phyloP scores from a whole-genome alignment of 768 basidiomycete genomes.

The Suillus placidus region DNA sequence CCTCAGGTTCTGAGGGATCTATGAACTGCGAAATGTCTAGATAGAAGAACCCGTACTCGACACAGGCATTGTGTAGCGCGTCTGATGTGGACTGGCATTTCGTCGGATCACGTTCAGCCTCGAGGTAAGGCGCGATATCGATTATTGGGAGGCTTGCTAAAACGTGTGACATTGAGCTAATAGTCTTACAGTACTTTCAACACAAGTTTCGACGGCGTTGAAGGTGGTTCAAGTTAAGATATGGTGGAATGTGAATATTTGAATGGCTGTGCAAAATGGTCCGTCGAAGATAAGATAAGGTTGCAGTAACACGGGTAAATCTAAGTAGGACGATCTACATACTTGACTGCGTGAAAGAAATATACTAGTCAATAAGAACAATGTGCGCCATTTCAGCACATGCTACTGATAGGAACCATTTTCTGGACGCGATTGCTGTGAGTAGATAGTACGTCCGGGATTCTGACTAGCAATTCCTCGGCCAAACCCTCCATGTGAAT shows the following conservation, averaged over 20 bases:
- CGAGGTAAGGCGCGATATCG: slow-evolving; percentile 66
- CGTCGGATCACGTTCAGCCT: slow-evolving; percentile 43
- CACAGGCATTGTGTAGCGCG: slow-evolving; percentile 71
- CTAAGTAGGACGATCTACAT: background rate
- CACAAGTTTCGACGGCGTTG: background rate
- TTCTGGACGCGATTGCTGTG: slow-evolving; percentile 47
- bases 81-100: slow-evolving; percentile 40
- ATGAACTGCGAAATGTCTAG: slow-evolving; percentile 67
- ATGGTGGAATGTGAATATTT: background rate
- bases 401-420: slow-evolving; percentile 30
- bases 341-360: background rate
- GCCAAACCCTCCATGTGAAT: slow-evolving; percentile 43
- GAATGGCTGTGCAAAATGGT: background rate
- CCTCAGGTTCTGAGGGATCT: slow-evolving; percentile 59
- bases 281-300: slow-evolving; percentile 4
- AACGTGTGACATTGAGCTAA: background rate
- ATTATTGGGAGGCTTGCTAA: slow-evolving; percentile 62
- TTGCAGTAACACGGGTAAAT: background rate
- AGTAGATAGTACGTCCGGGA: slow-evolving; percentile 66
- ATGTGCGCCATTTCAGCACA: slow-evolving; percentile 4
- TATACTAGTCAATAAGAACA: background rate
- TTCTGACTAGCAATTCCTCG: slow-evolving; percentile 42
- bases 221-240: background rate
- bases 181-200: background rate
- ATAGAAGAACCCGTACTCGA: slow-evolving; percentile 90